Conservation (phyloP, 371 early-diverging fungal species). For the Coemansia sp. region DNA sequence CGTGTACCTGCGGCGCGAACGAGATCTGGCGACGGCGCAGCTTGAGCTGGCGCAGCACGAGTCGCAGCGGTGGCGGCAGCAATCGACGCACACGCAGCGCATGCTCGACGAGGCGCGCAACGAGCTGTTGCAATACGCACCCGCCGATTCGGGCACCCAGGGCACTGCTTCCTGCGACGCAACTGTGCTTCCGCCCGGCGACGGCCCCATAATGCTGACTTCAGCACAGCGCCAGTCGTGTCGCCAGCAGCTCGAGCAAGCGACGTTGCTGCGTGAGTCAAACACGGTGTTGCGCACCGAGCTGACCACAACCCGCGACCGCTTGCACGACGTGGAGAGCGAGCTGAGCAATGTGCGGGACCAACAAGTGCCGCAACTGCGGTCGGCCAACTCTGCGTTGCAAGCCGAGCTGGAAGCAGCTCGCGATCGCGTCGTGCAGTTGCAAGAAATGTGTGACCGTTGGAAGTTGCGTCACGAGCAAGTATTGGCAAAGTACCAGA, state of each 20-base stretch:
- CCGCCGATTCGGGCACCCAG: slow-evolving; percentile 1
- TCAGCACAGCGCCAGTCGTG: slow-evolving; percentile 60
- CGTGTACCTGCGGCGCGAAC: slow-evolving; percentile 65
- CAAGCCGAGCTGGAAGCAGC: slow-evolving; percentile 62
- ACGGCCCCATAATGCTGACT: slow-evolving; percentile 43
- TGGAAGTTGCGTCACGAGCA: slow-evolving; percentile 64
- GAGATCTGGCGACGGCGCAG: slow-evolving; percentile 63
- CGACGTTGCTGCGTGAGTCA: slow-evolving; percentile 66
- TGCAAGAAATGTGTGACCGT: slow-evolving; percentile 56
- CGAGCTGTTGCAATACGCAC: slow-evolving; percentile 51
- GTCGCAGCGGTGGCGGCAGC: slow-evolving; percentile 58
- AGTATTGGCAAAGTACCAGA: slow-evolving; percentile 62
- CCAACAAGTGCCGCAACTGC: slow-evolving; percentile 37
- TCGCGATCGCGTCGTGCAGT: slow-evolving; percentile 46
- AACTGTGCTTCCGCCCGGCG: slow-evolving; percentile 17
- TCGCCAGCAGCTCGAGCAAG: slow-evolving; percentile 62
- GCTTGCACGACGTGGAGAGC: slow-evolving; percentile 22
- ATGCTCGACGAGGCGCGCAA: slow-evolving; percentile 64
- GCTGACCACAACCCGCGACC: slow-evolving; percentile 29
- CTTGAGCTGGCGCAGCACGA: slow-evolving; percentile 65
- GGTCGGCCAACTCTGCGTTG: slow-evolving; percentile 25
- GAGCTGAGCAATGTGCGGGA: slow-evolving; percentile 21
- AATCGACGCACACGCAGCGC: slow-evolving; percentile 58
- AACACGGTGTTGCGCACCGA: slow-evolving; percentile 66
- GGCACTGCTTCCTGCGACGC: not conserved